phyloP scores from a whole-genome alignment of 805 yeast species.

The Metschnikowia chrysomelidarum region DNA sequence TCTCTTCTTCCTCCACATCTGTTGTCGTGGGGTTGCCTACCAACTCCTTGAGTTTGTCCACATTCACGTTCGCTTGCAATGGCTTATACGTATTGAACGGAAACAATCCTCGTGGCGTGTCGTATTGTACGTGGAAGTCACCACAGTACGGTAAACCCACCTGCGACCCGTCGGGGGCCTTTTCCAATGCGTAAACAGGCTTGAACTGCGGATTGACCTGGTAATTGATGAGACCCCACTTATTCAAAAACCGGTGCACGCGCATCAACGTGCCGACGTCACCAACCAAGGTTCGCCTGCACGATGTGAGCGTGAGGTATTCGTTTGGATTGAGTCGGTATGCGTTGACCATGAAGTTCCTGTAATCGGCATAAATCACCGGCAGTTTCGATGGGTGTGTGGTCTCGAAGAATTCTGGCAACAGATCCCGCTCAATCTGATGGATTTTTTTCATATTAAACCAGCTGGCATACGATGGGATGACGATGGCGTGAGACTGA shows the following conservation, averaged over 20 bases:
- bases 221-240: conserved; percentile 93
- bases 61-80: conserved; percentile 51
- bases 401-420: conserved; percentile 84
- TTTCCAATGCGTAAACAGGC: conserved; percentile 60
- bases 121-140: conserved; percentile 72
- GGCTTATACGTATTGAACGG: conserved; percentile 85
- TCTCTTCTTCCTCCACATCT: background rate
- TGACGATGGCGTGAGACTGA: conserved; percentile 80
- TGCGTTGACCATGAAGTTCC: conserved; percentile 87
- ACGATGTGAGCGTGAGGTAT: conserved; percentile 84
- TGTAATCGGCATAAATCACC: conserved; percentile 71
- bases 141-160: conserved; percentile 69
- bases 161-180: conserved; percentile 39
- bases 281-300: conserved; percentile 85
- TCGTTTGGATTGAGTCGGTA: conserved; percentile 88
- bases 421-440: conserved; percentile 73
- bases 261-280: conserved; percentile 89
- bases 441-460: conserved; percentile 71
- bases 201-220: conserved; percentile 80
- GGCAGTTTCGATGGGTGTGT: conserved; percentile 78
- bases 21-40: conserved; percentile 15
- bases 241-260: conserved; percentile 76
- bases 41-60: conserved; percentile 31
- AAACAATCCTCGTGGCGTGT: conserved; percentile 88
- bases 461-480: conserved; percentile 90